Percentiles rank a stretch among this genome's conserved stretches.
Evolutionary conservation across 108 stramenopile species (phyloP).

Genomic region (Nitzschia sp.): DNA sequence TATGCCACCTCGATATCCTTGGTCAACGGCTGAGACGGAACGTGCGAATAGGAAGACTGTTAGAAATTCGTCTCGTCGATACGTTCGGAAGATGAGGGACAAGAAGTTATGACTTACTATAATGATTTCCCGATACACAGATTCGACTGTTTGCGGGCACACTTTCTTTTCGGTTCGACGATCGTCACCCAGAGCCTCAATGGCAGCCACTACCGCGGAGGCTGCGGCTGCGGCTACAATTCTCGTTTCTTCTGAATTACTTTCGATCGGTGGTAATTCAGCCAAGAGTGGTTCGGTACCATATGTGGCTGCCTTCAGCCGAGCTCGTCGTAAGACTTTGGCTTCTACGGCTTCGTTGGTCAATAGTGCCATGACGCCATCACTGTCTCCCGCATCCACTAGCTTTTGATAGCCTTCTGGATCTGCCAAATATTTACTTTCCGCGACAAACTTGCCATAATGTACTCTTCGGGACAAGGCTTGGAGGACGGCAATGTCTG

Average conservation of each 20-base stretch:
- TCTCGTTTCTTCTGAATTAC: slow-evolving; percentile 37
- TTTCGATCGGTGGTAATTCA: slow-evolving; percentile 44
- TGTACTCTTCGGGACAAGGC: slow-evolving; percentile 93
- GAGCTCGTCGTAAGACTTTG: slow-evolving; percentile 88
- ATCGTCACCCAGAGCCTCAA: slow-evolving; percentile 58
- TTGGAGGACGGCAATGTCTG: slow-evolving; percentile 90
- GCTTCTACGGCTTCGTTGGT: slow-evolving; percentile 96
- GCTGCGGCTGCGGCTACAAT: slow-evolving; percentile 76
- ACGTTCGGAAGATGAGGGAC: too few species aligned
- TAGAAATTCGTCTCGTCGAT: too few species aligned
- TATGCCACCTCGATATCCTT: slow-evolving; percentile 98
- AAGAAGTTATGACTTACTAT: too few species aligned
- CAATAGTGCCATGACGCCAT: slow-evolving; percentile 93
- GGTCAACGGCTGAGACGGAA: slow-evolving; percentile 95
- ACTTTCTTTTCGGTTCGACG: slow-evolving; percentile 59
- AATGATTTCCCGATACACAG: slow-evolving; percentile 92
- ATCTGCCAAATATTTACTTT: slow-evolving; percentile 90
- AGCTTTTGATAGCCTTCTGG: slow-evolving; percentile 87
- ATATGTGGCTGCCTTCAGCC: slow-evolving; percentile 92
- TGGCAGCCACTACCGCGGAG: slow-evolving; percentile 71
- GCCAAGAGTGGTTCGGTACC: slow-evolving; percentile 86
- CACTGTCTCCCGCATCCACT: slow-evolving; percentile 90
- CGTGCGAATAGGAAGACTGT: too few species aligned
- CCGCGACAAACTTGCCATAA: slow-evolving; percentile 98
- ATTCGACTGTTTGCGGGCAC: slow-evolving; percentile 89